Evolutionary conservation across 2,329 filamentous ascomycete species (phyloP), one percentile per base, ranked within the genome.

Genomic region (Fusarium duplospermum): DNA sequence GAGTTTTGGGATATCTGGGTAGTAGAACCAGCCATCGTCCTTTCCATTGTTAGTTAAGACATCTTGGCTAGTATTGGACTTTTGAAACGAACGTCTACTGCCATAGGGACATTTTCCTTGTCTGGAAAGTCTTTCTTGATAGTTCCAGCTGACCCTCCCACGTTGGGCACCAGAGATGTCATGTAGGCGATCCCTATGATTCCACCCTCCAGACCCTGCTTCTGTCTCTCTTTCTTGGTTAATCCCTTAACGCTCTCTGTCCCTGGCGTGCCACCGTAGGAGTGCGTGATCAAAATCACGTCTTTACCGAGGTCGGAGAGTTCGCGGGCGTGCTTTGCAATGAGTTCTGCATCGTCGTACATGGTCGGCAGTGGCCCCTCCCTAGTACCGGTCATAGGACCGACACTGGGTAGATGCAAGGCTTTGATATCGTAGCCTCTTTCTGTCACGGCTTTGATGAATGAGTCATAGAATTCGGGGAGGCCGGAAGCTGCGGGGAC

Each of bases 211-310:
- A 79, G 75, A 0, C 81, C 81, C 4, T 72, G 62, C 6, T 56
- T 64, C 47, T 75, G 70, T 9, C 83, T 70, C 57, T 80, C 76
- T 42, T 72, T 73, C 62, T 82, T 80, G 13, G 76, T 73, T 2
- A 82, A 63, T 0, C 80, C 81, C 4, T 75, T 75, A 2, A 82
- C 66, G 1, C 80, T 81, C 63, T 82, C 81, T 7, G 77, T 78
- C 3, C 77, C 80, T 0, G 82, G 70, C 0, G 83, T 75, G 11
- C 83, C 83, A 2, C 82, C 80, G 74, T 84, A 86, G 20, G 81
- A 84, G 60, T 86, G 84, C 14, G 78, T 76, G 18, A 84, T 42
- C 7, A 85, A 70, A 1, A 86, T 69, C 6, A 85, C 80, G 27
- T 85, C 81, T 27, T 83, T 82, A 1, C 80, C 80, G 1, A 58